These are phyloP conservation scores for Sordariomycetes sp. DNA, from an alignment of 2,329 filamentous ascomycete species.

Conservation along the genomic window DNA sequence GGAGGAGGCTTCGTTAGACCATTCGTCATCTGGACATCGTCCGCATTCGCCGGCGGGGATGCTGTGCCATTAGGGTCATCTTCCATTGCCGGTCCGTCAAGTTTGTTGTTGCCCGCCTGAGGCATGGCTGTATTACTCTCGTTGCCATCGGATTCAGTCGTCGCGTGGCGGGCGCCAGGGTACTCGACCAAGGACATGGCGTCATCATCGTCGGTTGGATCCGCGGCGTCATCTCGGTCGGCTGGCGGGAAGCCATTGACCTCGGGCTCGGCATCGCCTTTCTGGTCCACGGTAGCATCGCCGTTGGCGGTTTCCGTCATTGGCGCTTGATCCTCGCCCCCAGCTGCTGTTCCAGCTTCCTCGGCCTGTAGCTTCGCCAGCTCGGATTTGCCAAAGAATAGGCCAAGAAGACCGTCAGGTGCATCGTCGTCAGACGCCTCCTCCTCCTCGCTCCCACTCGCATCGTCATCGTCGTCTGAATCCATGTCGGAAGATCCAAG, in stretches of 20 bases:
- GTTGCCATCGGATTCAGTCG: background rate
- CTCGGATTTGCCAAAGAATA: conserved; percentile 47
- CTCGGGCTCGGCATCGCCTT: background rate
- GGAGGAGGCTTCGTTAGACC: background rate
- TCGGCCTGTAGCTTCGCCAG: conserved; percentile 31
- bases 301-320: background rate
- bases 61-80: background rate
- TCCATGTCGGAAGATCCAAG: conserved; percentile 25
- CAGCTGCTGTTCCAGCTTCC: background rate
- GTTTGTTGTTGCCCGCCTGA: background rate
- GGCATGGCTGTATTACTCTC: background rate
- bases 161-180: conserved; percentile 11
- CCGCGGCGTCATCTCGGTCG: conserved; percentile 10
- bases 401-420: conserved; percentile 34
- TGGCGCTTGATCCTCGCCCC: background rate
- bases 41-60: background rate
- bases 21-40: background rate
- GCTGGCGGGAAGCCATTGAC: conserved; percentile 9
- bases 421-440: conserved; percentile 29
- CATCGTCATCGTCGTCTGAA: conserved; percentile 27
- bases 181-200: conserved; percentile 19
- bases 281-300: background rate
- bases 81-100: background rate
- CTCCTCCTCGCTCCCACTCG: conserved; percentile 29
- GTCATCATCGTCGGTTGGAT: conserved; percentile 15